These are phyloP conservation scores for Fomitopsis betulina DNA, from an alignment of 1,284 basidiomycete species.

Conservation along the genomic window DNA sequence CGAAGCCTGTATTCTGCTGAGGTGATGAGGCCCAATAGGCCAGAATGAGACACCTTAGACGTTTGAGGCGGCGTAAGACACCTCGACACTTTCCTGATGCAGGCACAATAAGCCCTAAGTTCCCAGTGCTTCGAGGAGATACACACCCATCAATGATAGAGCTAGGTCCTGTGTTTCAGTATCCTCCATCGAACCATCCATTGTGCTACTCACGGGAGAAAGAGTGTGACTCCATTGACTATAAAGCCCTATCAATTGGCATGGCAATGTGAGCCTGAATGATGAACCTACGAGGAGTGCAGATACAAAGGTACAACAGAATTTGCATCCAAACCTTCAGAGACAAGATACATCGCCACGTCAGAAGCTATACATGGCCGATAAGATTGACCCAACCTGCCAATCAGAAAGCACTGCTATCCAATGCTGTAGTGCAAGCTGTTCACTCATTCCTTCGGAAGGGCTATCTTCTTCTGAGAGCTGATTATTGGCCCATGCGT, in stretches of 20 bases:
- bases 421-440: constrained; percentile 49
- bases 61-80: too few species aligned
- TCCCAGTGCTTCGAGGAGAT: not conserved
- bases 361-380: too few species aligned
- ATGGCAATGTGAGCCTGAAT: not conserved
- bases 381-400: constrained; percentile 38
- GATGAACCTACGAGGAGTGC: constrained; percentile 1
- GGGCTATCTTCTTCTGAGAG: too few species aligned
- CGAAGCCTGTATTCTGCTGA: too few species aligned
- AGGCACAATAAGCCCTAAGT: not conserved
- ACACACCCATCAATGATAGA: constrained; percentile 56
- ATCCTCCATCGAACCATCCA: not conserved
- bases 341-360: not conserved
- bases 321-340: constrained; percentile 26
- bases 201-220: constrained; percentile 17
- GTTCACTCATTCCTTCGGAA: constrained; percentile 60
- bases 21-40: too few species aligned
- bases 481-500: not conserved
- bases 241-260: not conserved
- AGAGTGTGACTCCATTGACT: constrained; percentile 20
- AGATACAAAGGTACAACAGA: constrained; percentile 34
- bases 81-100: too few species aligned
- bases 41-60: too few species aligned
- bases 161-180: constrained; percentile 26
- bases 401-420: constrained; percentile 54